phyloP scores from a whole-genome alignment of 2,329 filamentous ascomycete species.

The Davidsoniella neocaledoniae region DNA sequence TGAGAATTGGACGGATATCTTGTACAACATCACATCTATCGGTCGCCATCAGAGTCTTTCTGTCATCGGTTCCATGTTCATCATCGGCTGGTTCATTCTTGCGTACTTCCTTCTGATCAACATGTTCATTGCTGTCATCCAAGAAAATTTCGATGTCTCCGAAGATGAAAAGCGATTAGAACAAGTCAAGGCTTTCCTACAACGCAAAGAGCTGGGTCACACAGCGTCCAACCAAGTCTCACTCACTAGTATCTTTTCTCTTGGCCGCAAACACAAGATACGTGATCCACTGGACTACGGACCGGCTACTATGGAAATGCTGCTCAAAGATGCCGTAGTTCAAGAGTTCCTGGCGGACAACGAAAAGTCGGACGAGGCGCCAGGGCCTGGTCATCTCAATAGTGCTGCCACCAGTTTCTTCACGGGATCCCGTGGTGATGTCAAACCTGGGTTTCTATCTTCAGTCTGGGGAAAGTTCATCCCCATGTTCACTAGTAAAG shows the following conservation, averaged over 20 bases:
- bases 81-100: conserved; percentile 91
- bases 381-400: conserved; percentile 17
- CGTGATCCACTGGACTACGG: conserved; percentile 85
- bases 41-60: conserved; percentile 51
- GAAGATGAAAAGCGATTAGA: conserved; percentile 96
- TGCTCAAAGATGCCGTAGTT: conserved; percentile 90
- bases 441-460: conserved; percentile 42
- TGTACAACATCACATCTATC: conserved; percentile 66
- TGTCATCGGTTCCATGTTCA: conserved; percentile 83
- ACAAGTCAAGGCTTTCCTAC: conserved; percentile 87
- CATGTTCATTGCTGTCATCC: conserved; percentile 99
- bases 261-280: conserved; percentile 37
- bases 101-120: conserved; percentile 92
- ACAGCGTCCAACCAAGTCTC: conserved; percentile 54
- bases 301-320: conserved; percentile 83
- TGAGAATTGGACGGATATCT: conserved; percentile 82
- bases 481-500: conserved; percentile 40
- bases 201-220: conserved; percentile 69
- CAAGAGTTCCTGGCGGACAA: conserved; percentile 81
- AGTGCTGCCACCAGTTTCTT: conserved; percentile 16
- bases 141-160: conserved; percentile 97
- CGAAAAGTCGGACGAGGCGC: conserved; percentile 21
- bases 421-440: conserved; percentile 21
- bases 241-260: conserved; percentile 51
- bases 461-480: conserved; percentile 44